Conservation (phyloP, 2,329 filamentous ascomycete species). For the Claviceps digitariae region DNA sequence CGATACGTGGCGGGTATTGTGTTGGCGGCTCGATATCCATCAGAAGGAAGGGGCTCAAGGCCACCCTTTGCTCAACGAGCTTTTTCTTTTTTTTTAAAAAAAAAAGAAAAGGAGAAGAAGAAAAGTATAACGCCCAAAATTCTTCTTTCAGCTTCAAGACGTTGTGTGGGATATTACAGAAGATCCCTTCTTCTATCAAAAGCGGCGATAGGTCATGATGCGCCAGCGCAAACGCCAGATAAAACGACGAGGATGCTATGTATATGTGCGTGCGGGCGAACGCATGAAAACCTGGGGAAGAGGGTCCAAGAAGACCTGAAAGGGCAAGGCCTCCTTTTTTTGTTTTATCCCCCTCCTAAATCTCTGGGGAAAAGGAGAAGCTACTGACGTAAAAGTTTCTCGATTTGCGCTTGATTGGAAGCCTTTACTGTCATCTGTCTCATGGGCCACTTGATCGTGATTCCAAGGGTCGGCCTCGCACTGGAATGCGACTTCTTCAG, state of each 20-base stretch:
- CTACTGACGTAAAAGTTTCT: neutral
- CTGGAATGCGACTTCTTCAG: slow-evolving; percentile 4
- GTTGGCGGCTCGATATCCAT: slow-evolving; percentile 8
- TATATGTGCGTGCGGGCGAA: neutral
- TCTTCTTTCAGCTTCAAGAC: neutral
- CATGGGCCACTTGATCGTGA: neutral
- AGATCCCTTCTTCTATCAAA: neutral
- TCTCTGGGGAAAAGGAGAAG: neutral
- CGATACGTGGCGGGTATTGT: slow-evolving; percentile 5
- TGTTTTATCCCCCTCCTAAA: neutral
- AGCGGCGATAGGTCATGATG: neutral
- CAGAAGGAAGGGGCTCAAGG: neutral
- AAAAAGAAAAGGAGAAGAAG: no score
- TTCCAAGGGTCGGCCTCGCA: neutral
- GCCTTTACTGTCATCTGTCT: neutral
- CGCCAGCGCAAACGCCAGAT: neutral
- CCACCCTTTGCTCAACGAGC: neutral
- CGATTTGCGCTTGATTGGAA: neutral
- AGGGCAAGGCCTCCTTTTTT: neutral
- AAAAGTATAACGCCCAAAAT: neutral
- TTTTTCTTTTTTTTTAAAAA: neutral
- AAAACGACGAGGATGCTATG: neutral
- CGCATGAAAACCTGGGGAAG: neutral
- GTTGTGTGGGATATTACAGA: neutral
- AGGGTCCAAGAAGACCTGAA: neutral